Evolutionary conservation across 2,329 filamentous ascomycete genomes (phyloP).

Genomic region (Dendryphion nanum): DNA sequence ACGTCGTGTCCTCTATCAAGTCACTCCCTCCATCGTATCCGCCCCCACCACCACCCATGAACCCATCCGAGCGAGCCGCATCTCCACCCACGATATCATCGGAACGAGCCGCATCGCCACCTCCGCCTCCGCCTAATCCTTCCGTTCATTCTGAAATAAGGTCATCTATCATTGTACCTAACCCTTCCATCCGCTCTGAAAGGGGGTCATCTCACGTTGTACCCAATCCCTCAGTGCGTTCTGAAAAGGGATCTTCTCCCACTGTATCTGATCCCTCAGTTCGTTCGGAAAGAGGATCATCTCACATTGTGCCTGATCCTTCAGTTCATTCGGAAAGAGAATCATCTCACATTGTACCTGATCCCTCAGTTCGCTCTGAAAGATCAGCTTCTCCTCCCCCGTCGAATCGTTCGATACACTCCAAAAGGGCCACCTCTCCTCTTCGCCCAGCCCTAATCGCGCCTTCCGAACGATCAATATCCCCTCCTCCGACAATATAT

Average conservation of each 20-base stretch:
- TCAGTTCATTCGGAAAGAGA: not conserved
- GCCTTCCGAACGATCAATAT: too few species aligned
- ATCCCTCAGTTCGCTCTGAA: too few species aligned
- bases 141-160: not conserved
- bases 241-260: not conserved
- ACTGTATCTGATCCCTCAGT: not conserved
- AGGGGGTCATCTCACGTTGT: not conserved
- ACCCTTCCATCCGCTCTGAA: not conserved
- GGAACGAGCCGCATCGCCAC: not conserved
- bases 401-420: too few species aligned
- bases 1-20: constrained; percentile 6
- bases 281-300: not conserved
- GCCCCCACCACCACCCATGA: constrained; percentile 18
- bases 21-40: constrained; percentile 17
- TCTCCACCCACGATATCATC: not conserved
- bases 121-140: not conserved
- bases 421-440: too few species aligned
- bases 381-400: too few species aligned
- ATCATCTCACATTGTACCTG: not conserved
- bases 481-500: too few species aligned
- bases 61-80: too few species aligned
- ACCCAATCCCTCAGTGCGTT: not conserved
- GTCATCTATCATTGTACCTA: too few species aligned
- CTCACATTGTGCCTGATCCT: not conserved
- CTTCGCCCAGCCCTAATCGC: too few species aligned